Conservation (phyloP, 2,329 filamentous ascomycete genomes). For the Juglanconis oblonga region DNA sequence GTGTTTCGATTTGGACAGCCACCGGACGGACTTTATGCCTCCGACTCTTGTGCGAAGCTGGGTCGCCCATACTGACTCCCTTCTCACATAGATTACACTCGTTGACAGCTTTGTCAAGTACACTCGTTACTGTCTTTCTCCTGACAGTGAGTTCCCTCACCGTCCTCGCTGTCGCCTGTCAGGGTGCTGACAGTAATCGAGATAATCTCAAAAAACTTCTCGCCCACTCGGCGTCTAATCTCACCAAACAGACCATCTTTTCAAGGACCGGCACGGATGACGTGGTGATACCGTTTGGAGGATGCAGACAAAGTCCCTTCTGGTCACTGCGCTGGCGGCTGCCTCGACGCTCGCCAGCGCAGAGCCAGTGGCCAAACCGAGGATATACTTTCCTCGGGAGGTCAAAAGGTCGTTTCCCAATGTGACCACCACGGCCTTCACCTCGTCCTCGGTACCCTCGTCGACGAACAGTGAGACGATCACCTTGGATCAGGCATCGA, state of each 20-base stretch:
- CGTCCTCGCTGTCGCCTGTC: constrained; percentile 14
- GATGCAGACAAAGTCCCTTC: constrained; percentile 49
- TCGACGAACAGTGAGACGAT: constrained; percentile 20
- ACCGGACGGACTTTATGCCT: constrained; percentile 31
- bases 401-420: constrained; percentile 51
- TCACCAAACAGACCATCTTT: constrained; percentile 2
- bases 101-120: constrained; percentile 56
- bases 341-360: constrained; percentile 44
- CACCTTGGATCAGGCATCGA: constrained; percentile 8
- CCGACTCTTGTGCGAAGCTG: constrained; percentile 2
- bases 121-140: constrained; percentile 49
- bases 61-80: constrained; percentile 20
- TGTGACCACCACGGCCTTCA: constrained; percentile 34
- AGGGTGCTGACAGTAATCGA: constrained; percentile 22
- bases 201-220: constrained; percentile 2
- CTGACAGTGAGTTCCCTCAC: constrained; percentile 44
- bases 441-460: constrained; percentile 23
- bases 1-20: constrained; percentile 4
- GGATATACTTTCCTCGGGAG: constrained; percentile 56
- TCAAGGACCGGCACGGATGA: constrained; percentile 13
- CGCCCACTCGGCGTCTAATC: constrained; percentile 1
- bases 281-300: constrained; percentile 23
- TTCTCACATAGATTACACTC: constrained; percentile 38
- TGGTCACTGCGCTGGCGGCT: constrained; percentile 49
- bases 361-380: constrained; percentile 39